Conservation (phyloP, 495 filamentous ascomycete genomes). For the Talaromyces stipitatus region DNA sequence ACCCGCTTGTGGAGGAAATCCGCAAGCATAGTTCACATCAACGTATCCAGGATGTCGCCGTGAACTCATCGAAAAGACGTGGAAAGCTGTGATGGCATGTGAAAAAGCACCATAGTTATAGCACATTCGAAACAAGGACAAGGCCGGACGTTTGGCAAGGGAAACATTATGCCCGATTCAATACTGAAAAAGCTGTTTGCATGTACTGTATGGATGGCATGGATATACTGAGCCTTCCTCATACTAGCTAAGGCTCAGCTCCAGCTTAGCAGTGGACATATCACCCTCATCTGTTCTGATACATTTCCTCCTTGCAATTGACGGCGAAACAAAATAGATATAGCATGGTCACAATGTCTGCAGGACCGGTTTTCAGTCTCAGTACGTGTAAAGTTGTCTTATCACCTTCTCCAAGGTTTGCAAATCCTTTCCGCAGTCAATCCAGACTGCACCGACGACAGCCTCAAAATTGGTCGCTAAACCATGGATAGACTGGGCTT, state of each 20-base stretch:
- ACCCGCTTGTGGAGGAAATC: background rate
- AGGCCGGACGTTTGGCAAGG: background rate
- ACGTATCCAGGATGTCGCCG: background rate
- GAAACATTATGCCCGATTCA: background rate
- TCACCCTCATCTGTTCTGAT: background rate
- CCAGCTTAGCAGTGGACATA: background rate
- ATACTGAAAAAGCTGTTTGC: too few species aligned
- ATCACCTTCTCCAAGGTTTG: too few species aligned
- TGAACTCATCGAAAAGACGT: background rate
- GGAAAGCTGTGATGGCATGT: background rate
- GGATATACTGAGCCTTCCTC: background rate
- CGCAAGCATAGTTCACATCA: background rate
- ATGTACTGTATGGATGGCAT: background rate
- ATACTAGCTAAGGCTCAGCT: background rate
- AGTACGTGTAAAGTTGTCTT: too few species aligned
- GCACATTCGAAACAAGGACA: too few species aligned
- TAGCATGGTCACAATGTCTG: too few species aligned
- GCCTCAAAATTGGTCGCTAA: background rate
- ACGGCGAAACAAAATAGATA: background rate
- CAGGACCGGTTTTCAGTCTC: too few species aligned
- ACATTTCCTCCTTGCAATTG: background rate
- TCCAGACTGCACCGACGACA: background rate
- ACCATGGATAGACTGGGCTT: background rate
- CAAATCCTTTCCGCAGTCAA: background rate
- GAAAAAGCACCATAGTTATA: too few species aligned